Evolutionary conservation across 257 asterid genomes (phyloP).

Genomic region (Fraxinus anomala): DNA sequence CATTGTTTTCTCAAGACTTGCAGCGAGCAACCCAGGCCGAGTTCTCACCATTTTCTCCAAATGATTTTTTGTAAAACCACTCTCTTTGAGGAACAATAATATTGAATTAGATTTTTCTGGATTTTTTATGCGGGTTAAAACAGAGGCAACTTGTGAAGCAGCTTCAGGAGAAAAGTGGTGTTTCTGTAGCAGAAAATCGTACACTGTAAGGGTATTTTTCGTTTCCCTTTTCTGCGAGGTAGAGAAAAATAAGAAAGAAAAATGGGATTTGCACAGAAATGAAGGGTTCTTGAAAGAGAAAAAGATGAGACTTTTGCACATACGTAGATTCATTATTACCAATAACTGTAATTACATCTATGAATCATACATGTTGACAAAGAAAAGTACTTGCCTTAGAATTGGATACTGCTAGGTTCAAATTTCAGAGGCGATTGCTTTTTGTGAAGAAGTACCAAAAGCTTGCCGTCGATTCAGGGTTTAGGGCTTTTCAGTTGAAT

Average conservation of each 20-base stretch:
- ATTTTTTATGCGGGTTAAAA: slow-evolving; percentile 16
- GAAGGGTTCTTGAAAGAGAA: background rate
- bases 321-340: slow-evolving; percentile 21
- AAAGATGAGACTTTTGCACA: slow-evolving; percentile 21
- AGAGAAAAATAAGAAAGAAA: slow-evolving; percentile 22
- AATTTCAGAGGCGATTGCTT: background rate
- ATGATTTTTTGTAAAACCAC: slow-evolving; percentile 40
- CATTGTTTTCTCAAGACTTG: slow-evolving; percentile 32
- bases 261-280: slow-evolving; percentile 4
- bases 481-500: background rate
- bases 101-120: slow-evolving; percentile 30
- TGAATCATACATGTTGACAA: background rate
- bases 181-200: slow-evolving; percentile 20
- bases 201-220: background rate
- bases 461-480: background rate
- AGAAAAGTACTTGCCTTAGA: background rate
- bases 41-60: slow-evolving; percentile 31
- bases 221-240: slow-evolving; percentile 7
- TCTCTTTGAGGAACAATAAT: slow-evolving; percentile 27
- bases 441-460: background rate
- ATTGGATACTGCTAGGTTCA: background rate
- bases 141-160: slow-evolving; percentile 28
- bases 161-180: slow-evolving; percentile 30
- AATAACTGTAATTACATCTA: background rate
- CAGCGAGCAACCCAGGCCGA: slow-evolving; percentile 23